Evolutionary conservation across 1,284 basidiomycete species (phyloP), one percentile per base, ranked within the genome.

Genomic region (Apiotrichum brassicae): DNA sequence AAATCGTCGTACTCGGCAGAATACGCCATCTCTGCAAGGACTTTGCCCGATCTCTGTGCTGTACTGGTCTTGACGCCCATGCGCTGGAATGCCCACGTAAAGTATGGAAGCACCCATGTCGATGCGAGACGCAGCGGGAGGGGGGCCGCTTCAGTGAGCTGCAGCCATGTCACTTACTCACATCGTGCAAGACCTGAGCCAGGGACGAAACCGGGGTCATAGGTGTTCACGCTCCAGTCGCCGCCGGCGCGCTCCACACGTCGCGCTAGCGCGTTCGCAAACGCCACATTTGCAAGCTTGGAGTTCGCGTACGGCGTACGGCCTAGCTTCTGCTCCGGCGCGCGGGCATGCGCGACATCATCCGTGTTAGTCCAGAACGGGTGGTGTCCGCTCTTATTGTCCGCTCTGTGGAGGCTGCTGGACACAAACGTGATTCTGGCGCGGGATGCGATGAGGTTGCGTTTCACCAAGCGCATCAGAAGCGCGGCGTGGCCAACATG

Each of bases 181-280:
- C 33, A 7, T 13, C 33, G 33, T 16, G 33, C 11, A 6, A 34
- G 33, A 6, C 33, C 12, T 18, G 33, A 34, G 16, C 44, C 38
- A 11, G 60, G 50, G 30, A 60, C 54, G 18, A 60, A 56, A 4
- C 60, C 60, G 3, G 60, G 60, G 12, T 58, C 58, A 34, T 55
- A 51, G 2, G 43, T 43, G 36, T 50, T 49, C 14, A 58, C 47
- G 20, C 34, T 40, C 60, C 60, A 62, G 9, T 24, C 19, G 13
- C 46, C 45, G 16, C 43, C 48, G 13, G 46, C 38, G 11, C 24
- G 37, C 23, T 32, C 20, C 11, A 33, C 46, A 18, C 40, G 40
- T 1, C 48, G 34, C 30, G 42, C 49, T 6, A 62, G 44, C 1
- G 54, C 54, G 44, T 57, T 55, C 23, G 52, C 26, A 42, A 60